Conservation (phyloP, 257 asterid genomes). For the Solanum pinnatisectum region DNA sequence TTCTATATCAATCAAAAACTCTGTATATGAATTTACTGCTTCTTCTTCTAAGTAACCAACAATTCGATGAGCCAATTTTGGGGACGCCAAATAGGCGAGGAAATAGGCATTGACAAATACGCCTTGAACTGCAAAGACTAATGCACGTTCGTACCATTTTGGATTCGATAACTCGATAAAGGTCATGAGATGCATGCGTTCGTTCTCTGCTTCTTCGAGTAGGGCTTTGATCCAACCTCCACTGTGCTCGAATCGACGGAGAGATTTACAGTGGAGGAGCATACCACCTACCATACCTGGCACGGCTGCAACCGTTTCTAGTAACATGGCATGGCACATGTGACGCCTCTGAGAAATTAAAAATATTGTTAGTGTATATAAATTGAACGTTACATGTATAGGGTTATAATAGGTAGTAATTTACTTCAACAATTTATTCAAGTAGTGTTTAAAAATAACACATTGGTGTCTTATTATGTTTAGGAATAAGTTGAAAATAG, state of each 20-base stretch:
- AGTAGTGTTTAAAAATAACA: no score
- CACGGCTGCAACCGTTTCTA: slow-evolving; percentile 69
- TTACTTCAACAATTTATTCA: no score
- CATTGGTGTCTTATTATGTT: no score
- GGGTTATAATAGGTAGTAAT: no score
- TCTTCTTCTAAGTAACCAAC: slow-evolving; percentile 73
- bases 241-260: slow-evolving; percentile 53
- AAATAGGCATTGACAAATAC: slow-evolving; percentile 70
- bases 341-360: slow-evolving; percentile 30
- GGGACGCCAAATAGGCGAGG: slow-evolving; percentile 40
- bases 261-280: slow-evolving; percentile 53
- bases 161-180: slow-evolving; percentile 63
- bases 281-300: slow-evolving; percentile 76
- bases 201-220: slow-evolving; percentile 64
- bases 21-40: slow-evolving; percentile 56
- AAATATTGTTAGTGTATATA: background rate
- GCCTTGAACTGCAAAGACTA: slow-evolving; percentile 61
- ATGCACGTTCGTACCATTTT: slow-evolving; percentile 51
- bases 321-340: slow-evolving; percentile 64
- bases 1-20: slow-evolving; percentile 46
- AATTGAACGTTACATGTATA: background rate
- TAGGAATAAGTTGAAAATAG: no score
- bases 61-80: slow-evolving; percentile 58
- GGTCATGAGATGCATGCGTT: slow-evolving; percentile 71
- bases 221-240: slow-evolving; percentile 67